Evolutionary conservation across 2,329 filamentous ascomycete genomes (phyloP).

Genomic region (Keithomyces neogunnii): DNA sequence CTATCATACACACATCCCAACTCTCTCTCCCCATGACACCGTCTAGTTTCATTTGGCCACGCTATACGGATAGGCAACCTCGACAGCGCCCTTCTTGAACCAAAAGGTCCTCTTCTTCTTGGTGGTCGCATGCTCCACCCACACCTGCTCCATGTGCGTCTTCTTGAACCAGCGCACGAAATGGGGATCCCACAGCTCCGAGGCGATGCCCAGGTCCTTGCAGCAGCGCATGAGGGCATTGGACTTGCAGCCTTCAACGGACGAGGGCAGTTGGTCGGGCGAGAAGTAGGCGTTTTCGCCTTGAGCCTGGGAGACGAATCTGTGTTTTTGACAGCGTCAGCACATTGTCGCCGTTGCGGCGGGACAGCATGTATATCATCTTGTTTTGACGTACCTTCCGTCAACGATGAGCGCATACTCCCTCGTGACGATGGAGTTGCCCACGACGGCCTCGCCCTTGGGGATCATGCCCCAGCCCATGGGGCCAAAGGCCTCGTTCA

Average conservation of each 20-base stretch:
- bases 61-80: conserved; percentile 56
- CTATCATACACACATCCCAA: not conserved
- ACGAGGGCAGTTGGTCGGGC: conserved; percentile 82
- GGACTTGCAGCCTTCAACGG: conserved; percentile 93
- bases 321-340: conserved; percentile 26
- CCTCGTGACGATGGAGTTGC: conserved; percentile 70
- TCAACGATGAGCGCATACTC: conserved; percentile 89
- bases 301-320: conserved; percentile 83
- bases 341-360: too few relatives aligned
- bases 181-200: conserved; percentile 91
- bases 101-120: conserved; percentile 90
- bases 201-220: conserved; percentile 92
- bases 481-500: conserved; percentile 88
- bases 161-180: conserved; percentile 80
- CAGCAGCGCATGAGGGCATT: conserved; percentile 98
- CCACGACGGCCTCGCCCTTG: conserved; percentile 74
- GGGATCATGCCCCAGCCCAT: conserved; percentile 94
- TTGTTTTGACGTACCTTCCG: conserved; percentile 56
- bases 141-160: conserved; percentile 66
- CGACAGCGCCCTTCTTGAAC: conserved; percentile 69
- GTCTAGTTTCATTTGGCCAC: conserved; percentile 11
- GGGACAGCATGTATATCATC: not conserved
- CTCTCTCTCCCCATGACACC: not conserved
- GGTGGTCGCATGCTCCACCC: conserved; percentile 78
- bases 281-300: conserved; percentile 94